A percentile compares a stretch with the other conserved stretches of the same genome.
Conservation (phyloP, 1,139 yeast genomes). For the Kluyveromyces sp. region DNA sequence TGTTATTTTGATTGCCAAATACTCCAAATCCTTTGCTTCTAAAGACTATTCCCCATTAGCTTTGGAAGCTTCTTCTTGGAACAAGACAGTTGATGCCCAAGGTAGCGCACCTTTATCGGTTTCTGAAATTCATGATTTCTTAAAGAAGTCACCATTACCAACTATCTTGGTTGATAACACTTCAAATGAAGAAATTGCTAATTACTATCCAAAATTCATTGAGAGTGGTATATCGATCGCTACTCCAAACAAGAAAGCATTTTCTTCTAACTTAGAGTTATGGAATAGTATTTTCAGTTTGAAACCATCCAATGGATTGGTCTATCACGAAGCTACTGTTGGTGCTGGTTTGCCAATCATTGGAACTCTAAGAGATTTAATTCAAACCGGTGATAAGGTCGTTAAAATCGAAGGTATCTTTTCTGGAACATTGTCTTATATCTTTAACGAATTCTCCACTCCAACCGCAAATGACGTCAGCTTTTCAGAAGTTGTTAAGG, state of each 20-base stretch:
- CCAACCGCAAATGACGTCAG: slow-evolving; percentile 51
- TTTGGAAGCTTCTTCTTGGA: slow-evolving; percentile 44
- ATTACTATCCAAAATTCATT: slow-evolving; percentile 66
- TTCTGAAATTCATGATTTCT: slow-evolving; percentile 51
- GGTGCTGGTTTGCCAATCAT: slow-evolving; percentile 97
- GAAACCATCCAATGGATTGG: slow-evolving; percentile 55
- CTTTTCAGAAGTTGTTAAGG: slow-evolving; percentile 82
- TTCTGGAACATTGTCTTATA: slow-evolving; percentile 93
- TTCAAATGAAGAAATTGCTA: slow-evolving; percentile 70
- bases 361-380: slow-evolving; percentile 77
- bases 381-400: slow-evolving; percentile 87
- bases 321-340: slow-evolving; percentile 97
- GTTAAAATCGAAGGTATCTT: slow-evolving; percentile 91
- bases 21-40: slow-evolving; percentile 60
- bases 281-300: slow-evolving; percentile 71
- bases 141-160: slow-evolving; percentile 63
- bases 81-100: slow-evolving; percentile 39
- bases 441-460: slow-evolving; percentile 87
- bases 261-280: slow-evolving; percentile 64
- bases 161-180: slow-evolving; percentile 90
- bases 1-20: slow-evolving; percentile 72
- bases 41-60: slow-evolving; percentile 65
- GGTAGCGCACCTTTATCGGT: slow-evolving; percentile 46
- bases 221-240: slow-evolving; percentile 83
- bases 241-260: slow-evolving; percentile 96